Evolutionary conservation across 345 rosid genomes (phyloP), one percentile per base, ranked within the genome.

Genomic region (Euphorbia peplus): DNA sequence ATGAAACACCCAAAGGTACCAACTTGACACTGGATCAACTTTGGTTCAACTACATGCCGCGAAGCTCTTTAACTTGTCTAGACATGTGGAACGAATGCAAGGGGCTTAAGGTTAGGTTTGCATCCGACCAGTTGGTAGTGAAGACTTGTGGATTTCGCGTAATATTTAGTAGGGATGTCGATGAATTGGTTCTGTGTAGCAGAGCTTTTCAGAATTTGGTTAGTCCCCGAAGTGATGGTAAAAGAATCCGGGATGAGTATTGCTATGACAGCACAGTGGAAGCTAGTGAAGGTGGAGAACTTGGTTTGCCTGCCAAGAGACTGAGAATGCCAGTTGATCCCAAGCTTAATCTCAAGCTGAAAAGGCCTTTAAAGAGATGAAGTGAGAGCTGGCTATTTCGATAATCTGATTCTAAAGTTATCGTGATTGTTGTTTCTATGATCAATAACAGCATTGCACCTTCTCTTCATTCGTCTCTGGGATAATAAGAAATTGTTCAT

Each of bases 41-140:
- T 57, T 57, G 61, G 61, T 57, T 57, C 61, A 57, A 57, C 37
- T 57, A 57, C 61, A 57, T 57, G 61, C 61, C 61, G 4, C 21
- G 61, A 4, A 57, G 61, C 22, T 57, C 61, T 14, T 57, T 57
- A 28, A 28, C 61, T 28, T 57, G 61, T 8, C 61, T 29, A 57
- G 61, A 57, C 29, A 28, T 28, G 21, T 57, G 61, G 61, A 19
- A 57, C 15, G 61, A 32, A 1, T 57, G 39, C 18, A 57, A 57
- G 15, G 5, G 14, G 9, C 61, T 57, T 7, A 28, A 57, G 61
- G 61, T 57, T 29, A 29, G 39, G 26, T 57, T 57, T 29, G 32
- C 12, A 16, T 57, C 61, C 4, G 21, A 57, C 61, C 9, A 16
- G 7, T 14, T 57, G 41, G 26, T 9, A 19, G 39, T 57, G 39